Evolutionary conservation across 169 alveolate genomes (phyloP).

Genomic region (Eimeria sp.): DNA sequence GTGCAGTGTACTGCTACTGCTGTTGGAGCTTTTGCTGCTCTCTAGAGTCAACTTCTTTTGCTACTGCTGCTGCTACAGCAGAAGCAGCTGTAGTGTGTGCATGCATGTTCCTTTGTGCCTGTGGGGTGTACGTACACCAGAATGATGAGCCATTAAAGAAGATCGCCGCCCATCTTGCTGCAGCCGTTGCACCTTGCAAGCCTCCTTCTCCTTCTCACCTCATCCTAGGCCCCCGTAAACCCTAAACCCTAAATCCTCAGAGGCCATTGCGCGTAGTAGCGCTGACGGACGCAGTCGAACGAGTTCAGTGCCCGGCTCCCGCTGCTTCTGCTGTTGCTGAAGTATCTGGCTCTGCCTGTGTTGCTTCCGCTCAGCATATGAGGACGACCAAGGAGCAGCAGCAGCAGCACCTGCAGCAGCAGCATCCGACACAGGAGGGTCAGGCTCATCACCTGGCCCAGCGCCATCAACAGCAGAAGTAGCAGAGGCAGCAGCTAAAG

Average conservation of each 20-base stretch:
- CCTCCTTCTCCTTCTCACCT: neutral
- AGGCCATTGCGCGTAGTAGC: neutral
- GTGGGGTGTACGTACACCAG: slow-evolving; percentile 48
- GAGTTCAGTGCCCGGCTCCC: neutral
- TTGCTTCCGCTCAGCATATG: neutral
- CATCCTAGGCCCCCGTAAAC: slow-evolving; percentile 22
- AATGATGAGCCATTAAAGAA: neutral
- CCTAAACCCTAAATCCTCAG: slow-evolving; percentile 45
- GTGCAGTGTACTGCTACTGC: slow-evolving; percentile 11
- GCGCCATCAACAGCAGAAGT: too few relatives aligned
- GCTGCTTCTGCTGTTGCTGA: slow-evolving; percentile 20
- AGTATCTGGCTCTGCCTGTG: neutral
- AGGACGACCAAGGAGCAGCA: neutral
- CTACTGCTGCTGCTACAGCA: neutral
- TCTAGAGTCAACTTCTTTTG: too few relatives aligned
- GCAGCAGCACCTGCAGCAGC: slow-evolving; percentile 37
- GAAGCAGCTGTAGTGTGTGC: too few relatives aligned
- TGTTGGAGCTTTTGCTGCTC: neutral
- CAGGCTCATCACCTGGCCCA: neutral
- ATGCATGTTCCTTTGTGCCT: neutral
- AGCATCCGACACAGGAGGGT: neutral
- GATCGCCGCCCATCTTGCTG: neutral
- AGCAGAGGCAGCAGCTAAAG: too few relatives aligned
- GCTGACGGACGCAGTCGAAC: too few relatives aligned
- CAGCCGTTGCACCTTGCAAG: neutral